phyloP scores from a whole-genome alignment of 352 stramenopile species.

The Phytopythium mirpurense region DNA sequence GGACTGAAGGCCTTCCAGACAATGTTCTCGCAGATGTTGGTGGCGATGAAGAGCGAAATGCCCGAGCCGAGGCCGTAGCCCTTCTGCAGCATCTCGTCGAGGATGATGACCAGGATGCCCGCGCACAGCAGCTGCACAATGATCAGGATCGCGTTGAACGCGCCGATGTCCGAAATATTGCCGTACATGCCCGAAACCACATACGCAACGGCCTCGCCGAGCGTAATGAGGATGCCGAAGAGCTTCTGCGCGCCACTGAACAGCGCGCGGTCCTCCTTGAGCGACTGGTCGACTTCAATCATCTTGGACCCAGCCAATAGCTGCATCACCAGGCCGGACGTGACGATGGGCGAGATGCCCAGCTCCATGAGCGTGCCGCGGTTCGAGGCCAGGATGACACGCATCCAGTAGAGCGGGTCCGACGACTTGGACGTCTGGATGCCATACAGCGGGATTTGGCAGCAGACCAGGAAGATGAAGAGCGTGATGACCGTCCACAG shows the following conservation, averaged over 20 bases:
- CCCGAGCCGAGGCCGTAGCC: conserved; percentile 98
- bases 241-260: conserved; percentile 99
- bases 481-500: conserved; percentile 99
- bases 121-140: conserved; percentile 98
- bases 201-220: conserved; percentile 98
- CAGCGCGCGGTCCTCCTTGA: conserved; percentile 98
- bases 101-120: conserved; percentile 98
- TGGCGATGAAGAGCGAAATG: conserved; percentile 99
- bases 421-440: conserved; percentile 98
- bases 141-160: conserved; percentile 98
- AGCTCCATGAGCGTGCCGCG: conserved; percentile 98
- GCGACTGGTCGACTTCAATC: conserved; percentile 98
- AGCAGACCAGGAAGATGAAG: conserved; percentile 99
- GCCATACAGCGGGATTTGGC: conserved; percentile 99
- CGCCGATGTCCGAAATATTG: conserved; percentile 96
- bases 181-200: conserved; percentile 99
- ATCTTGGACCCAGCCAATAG: conserved; percentile 96
- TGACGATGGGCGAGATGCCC: conserved; percentile 99
- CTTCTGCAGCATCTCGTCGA: conserved; percentile 99
- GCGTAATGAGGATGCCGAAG: conserved; percentile 99
- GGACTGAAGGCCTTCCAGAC: conserved; percentile 99
- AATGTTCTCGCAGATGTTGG: conserved; percentile 99
- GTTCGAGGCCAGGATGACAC: conserved; percentile 99
- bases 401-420: conserved; percentile 99
- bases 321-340: conserved; percentile 99